A percentile compares a stretch with the other conserved stretches of the same genome.
Evolutionary conservation across 192 early-diverging fungal species (phyloP).

Genomic region (Chytriomyces sp.): DNA sequence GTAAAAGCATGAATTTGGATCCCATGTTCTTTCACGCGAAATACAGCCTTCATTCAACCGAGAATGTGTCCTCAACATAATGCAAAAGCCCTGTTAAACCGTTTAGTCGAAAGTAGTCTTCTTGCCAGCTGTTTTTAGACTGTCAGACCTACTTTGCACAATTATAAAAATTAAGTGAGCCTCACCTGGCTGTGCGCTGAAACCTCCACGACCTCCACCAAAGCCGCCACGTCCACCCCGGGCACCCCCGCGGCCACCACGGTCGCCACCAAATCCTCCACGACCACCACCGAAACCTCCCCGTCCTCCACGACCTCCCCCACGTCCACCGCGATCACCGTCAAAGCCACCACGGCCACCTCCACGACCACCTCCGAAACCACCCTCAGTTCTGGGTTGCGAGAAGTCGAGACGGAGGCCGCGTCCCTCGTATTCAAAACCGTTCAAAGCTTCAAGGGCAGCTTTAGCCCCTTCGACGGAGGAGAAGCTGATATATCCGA

Average conservation of each 20-base stretch:
- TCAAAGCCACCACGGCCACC: slow-evolving; percentile 45
- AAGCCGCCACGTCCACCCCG: slow-evolving; percentile 49
- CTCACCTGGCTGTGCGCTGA: slow-evolving; percentile 20
- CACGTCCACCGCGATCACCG: slow-evolving; percentile 49
- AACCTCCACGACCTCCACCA: slow-evolving; percentile 28
- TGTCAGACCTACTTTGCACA: neutral
- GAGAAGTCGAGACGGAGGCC: slow-evolving; percentile 68
- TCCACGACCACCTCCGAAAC: slow-evolving; percentile 38
- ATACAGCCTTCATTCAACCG: neutral
- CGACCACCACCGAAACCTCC: slow-evolving; percentile 47
- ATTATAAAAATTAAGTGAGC: neutral
- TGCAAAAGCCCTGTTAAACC: neutral
- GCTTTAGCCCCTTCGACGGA: slow-evolving; percentile 40
- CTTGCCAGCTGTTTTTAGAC: slow-evolving; percentile 40
- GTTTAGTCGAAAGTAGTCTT: slow-evolving; percentile 43
- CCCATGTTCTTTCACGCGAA: too few relatives aligned
- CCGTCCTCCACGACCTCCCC: slow-evolving; percentile 54
- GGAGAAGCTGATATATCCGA: slow-evolving; percentile 52
- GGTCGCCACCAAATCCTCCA: slow-evolving; percentile 46
- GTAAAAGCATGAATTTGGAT: neutral
- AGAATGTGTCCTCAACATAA: neutral
- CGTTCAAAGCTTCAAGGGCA: slow-evolving; percentile 41
- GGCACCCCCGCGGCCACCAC: slow-evolving; percentile 32
- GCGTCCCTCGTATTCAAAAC: slow-evolving; percentile 16
- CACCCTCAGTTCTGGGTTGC: slow-evolving; percentile 37